Evolutionary conservation across 306 rosid genomes (phyloP).

Genomic region (Sphenostylis stenocarpa): DNA sequence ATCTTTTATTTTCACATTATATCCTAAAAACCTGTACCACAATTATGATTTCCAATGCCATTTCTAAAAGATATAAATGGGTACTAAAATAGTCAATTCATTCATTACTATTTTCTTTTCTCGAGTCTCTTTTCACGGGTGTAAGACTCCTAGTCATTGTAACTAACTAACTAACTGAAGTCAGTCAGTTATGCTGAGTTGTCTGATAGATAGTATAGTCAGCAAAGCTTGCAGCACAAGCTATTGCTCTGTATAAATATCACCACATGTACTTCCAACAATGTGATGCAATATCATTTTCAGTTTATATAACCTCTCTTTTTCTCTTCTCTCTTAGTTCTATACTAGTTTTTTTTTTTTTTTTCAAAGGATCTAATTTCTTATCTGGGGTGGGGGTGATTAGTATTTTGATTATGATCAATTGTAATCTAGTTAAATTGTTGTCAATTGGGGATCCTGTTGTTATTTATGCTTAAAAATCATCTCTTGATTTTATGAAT

Average conservation of each 20-base stretch:
- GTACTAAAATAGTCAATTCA: background rate
- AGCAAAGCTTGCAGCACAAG: background rate
- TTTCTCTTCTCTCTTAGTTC: too few species aligned
- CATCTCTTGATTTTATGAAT: background rate
- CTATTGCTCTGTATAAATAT: slow-evolving; percentile 71
- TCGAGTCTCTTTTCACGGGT: too few species aligned
- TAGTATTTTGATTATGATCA: slow-evolving; percentile 1
- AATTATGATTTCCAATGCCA: background rate
- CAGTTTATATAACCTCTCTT: too few species aligned
- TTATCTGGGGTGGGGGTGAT: background rate
- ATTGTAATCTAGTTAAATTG: background rate
- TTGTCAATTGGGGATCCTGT: background rate
- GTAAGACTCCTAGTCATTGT: too few species aligned
- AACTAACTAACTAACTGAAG: too few species aligned
- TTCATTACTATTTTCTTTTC: slow-evolving; percentile 7
- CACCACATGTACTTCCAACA: too few species aligned
- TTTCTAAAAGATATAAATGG: background rate
- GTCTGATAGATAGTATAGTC: too few species aligned
- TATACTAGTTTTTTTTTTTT: too few species aligned
- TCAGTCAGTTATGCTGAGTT: too few species aligned
- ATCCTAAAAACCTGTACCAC: background rate
- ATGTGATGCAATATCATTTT: too few species aligned
- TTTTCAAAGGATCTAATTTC: background rate
- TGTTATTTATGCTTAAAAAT: background rate
- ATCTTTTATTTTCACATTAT: background rate